These are phyloP conservation scores for Crithidia bombi DNA, from an alignment of 208 protist species.

Conservation along the genomic window DNA sequence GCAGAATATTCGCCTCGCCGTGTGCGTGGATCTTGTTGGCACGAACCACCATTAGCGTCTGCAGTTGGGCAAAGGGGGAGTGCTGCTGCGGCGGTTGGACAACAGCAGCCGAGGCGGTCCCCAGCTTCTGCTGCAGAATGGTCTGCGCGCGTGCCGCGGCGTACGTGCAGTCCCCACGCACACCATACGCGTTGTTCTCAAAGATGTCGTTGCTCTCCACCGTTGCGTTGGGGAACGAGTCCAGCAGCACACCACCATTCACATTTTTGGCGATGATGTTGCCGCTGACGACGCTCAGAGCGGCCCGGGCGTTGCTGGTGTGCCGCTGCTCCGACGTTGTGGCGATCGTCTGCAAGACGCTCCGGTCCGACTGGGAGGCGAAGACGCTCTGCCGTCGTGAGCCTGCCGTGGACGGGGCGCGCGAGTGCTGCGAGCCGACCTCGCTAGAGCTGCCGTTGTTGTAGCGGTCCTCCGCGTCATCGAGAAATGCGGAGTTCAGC, in stretches of 20 bases:
- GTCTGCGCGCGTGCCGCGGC: slow-evolving; percentile 33
- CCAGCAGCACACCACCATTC: slow-evolving; percentile 75
- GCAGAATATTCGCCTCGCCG: slow-evolving; percentile 60
- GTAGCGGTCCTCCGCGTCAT: not conserved
- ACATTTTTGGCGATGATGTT: slow-evolving; percentile 72
- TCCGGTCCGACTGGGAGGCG: slow-evolving; percentile 20
- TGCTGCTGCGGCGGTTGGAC: slow-evolving; percentile 10
- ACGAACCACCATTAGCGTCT: slow-evolving; percentile 26
- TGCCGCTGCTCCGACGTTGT: slow-evolving; percentile 28
- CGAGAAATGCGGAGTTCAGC: slow-evolving; percentile 49
- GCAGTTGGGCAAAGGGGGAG: slow-evolving; percentile 10
- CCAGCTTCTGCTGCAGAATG: slow-evolving; percentile 27
- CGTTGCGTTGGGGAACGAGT: slow-evolving; percentile 41
- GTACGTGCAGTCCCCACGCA: slow-evolving; percentile 66
- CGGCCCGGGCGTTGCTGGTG: slow-evolving; percentile 18
- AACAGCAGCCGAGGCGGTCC: not conserved
- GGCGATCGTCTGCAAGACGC: slow-evolving; percentile 34
- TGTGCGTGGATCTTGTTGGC: slow-evolving; percentile 70
- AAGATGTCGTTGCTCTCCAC: slow-evolving; percentile 79
- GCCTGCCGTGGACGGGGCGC: not conserved
- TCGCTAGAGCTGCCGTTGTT: not conserved
- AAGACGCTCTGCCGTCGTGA: slow-evolving; percentile 12
- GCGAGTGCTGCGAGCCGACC: not conserved
- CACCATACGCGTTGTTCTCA: slow-evolving; percentile 70
- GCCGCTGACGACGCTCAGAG: slow-evolving; percentile 38